These are phyloP conservation scores for Ceratocystiopsis sp. DNA, from an alignment of 2,329 filamentous ascomycete species.

Conservation along the genomic window DNA sequence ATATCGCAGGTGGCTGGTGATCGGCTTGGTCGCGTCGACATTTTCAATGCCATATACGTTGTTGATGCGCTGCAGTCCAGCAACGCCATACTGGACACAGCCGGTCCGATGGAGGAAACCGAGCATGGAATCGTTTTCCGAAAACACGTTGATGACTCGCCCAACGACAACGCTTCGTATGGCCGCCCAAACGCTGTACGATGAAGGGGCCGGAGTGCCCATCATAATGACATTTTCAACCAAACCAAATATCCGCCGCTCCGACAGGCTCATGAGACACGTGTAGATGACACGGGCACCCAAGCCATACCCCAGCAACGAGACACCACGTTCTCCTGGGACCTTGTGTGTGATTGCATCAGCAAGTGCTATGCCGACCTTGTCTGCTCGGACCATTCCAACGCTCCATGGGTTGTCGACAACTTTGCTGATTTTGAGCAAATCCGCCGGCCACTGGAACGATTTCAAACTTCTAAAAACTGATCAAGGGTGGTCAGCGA, in stretches of 20 bases:
- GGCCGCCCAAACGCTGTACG: constrained; percentile 55
- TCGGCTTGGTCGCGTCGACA: constrained; percentile 45
- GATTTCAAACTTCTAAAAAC: constrained; percentile 2
- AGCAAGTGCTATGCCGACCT: constrained; percentile 53
- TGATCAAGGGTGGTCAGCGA: background rate
- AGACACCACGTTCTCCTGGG: constrained; percentile 68
- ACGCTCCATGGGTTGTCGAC: constrained; percentile 71
- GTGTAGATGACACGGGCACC: constrained; percentile 71
- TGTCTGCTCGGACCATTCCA: constrained; percentile 60
- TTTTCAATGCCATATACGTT: constrained; percentile 52
- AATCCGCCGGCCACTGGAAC: constrained; percentile 36
- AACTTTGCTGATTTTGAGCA: constrained; percentile 53
- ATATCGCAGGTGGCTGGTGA: constrained; percentile 55
- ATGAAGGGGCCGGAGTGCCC: constrained; percentile 62
- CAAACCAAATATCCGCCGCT: constrained; percentile 67
- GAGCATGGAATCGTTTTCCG: constrained; percentile 71
- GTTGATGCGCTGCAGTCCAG: constrained; percentile 60
- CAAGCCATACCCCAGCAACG: constrained; percentile 65
- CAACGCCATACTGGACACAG: constrained; percentile 67
- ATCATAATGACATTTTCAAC: constrained; percentile 77
- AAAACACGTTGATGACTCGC: constrained; percentile 80
- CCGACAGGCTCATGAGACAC: constrained; percentile 64
- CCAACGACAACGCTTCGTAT: constrained; percentile 67
- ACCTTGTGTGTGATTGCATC: constrained; percentile 69
- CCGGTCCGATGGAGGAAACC: constrained; percentile 76